These are phyloP conservation scores for Fusarium sp. DNA, from an alignment of 2,329 filamentous ascomycete genomes.

Conservation along the genomic window DNA sequence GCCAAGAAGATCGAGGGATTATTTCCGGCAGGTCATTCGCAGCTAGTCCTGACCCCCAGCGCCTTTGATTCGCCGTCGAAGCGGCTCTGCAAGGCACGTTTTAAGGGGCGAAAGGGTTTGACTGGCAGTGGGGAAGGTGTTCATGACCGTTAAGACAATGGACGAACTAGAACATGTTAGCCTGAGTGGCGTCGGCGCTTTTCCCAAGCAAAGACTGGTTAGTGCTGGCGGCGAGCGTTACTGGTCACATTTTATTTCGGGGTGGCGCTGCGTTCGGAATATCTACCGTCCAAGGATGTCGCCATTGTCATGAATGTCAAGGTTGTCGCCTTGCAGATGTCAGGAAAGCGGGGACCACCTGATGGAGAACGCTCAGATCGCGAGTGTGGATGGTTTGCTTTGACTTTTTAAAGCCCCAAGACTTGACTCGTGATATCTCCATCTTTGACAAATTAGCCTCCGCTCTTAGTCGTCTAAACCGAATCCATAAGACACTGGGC, in stretches of 20 bases:
- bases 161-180: not conserved
- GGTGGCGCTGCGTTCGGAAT: not conserved
- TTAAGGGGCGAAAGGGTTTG: not conserved
- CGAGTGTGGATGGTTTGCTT: not conserved
- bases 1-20: not conserved
- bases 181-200: slow-evolving; percentile 5
- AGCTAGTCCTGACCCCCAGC: not conserved
- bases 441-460: not conserved
- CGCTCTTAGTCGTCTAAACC: not conserved
- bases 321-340: not conserved
- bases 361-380: not conserved
- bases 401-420: not conserved
- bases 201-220: slow-evolving; percentile 10
- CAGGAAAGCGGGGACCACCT: not conserved
- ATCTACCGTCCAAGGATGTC: not conserved
- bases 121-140: not conserved
- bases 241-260: not conserved
- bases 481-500: not conserved
- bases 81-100: not conserved
- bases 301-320: not conserved
- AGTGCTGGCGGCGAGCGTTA: not conserved
- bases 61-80: not conserved
- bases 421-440: not conserved
- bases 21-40: not conserved
- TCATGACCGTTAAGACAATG: slow-evolving; percentile 1